phyloP scores from a whole-genome alignment of 2,329 filamentous ascomycete species.

The Rhytidhysteron rufulum region DNA sequence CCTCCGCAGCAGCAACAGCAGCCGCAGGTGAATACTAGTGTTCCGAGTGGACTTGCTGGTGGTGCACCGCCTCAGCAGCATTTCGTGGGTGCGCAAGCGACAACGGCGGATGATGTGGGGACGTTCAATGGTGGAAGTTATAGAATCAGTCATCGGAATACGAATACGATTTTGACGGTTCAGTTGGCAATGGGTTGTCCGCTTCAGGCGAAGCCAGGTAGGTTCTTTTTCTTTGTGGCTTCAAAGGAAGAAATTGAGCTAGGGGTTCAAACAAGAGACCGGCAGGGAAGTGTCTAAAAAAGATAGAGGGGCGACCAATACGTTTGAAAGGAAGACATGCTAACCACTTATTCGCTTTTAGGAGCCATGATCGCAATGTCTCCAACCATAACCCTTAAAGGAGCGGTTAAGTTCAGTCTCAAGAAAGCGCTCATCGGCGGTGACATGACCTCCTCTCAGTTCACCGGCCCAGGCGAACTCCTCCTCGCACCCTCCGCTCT shows the following conservation, averaged over 20 bases:
- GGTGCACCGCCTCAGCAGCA: slow-evolving; percentile 48
- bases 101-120: slow-evolving; percentile 79
- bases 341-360: slow-evolving; percentile 22
- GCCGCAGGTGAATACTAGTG: slow-evolving; percentile 26
- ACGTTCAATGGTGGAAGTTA: slow-evolving; percentile 96
- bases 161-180: slow-evolving; percentile 83
- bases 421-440: slow-evolving; percentile 87
- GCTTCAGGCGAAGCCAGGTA: slow-evolving; percentile 72
- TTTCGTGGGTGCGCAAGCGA: slow-evolving; percentile 60
- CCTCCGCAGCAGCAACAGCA: slow-evolving; percentile 30
- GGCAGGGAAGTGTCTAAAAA: too few relatives aligned
- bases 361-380: slow-evolving; percentile 96
- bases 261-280: too few relatives aligned
- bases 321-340: too few relatives aligned
- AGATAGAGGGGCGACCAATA: too few relatives aligned
- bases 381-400: slow-evolving; percentile 77
- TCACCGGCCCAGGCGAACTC: slow-evolving; percentile 86
- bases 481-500: slow-evolving; percentile 75
- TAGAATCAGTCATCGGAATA: slow-evolving; percentile 86
- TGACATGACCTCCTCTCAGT: slow-evolving; percentile 74
- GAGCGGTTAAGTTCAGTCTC: slow-evolving; percentile 76
- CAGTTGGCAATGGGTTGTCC: slow-evolving; percentile 89
- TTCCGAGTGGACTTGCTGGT: slow-evolving; percentile 24
- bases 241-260: too few relatives aligned
- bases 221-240: slow-evolving; percentile 2